Conservation (phyloP, 345 rosid genomes). For the Hypericum androsaemum region DNA sequence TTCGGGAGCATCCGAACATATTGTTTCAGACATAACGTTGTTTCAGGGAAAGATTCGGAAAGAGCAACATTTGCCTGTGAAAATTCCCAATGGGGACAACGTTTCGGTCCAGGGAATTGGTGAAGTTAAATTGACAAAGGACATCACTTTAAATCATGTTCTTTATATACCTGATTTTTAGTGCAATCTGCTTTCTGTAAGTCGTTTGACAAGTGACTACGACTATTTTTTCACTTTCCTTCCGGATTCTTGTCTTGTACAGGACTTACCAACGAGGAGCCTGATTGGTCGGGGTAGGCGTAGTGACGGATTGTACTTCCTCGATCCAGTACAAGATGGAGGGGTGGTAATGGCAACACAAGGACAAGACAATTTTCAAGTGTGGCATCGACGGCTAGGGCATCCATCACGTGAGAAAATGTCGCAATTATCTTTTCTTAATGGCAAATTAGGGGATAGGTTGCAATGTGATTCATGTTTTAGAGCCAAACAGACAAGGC, state of each 20-base stretch:
- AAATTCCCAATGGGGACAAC: background rate
- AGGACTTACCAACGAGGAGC: conserved; percentile 17
- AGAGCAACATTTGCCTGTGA: background rate
- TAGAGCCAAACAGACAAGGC: conserved; percentile 11
- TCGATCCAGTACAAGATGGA: background rate
- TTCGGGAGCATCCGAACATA: background rate
- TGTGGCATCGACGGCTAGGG: conserved; percentile 12
- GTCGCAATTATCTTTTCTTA: background rate
- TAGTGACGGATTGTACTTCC: background rate
- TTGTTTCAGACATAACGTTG: background rate
- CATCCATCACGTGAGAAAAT: background rate
- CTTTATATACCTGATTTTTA: background rate
- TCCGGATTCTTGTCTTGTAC: conserved; percentile 4
- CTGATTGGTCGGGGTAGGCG: conserved; percentile 15
- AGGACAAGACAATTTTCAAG: background rate
- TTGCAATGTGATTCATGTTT: conserved; percentile 10
- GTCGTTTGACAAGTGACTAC: background rate
- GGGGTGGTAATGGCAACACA: background rate
- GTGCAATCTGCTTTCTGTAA: background rate
- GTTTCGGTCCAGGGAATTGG: background rate
- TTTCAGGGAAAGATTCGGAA: too few species aligned
- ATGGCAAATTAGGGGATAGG: too few species aligned
- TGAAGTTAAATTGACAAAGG: background rate
- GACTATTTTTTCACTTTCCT: background rate
- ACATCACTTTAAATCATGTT: background rate